Conservation (phyloP, 768 basidiomycete species). For the Omphalotus guepiniiformis region DNA sequence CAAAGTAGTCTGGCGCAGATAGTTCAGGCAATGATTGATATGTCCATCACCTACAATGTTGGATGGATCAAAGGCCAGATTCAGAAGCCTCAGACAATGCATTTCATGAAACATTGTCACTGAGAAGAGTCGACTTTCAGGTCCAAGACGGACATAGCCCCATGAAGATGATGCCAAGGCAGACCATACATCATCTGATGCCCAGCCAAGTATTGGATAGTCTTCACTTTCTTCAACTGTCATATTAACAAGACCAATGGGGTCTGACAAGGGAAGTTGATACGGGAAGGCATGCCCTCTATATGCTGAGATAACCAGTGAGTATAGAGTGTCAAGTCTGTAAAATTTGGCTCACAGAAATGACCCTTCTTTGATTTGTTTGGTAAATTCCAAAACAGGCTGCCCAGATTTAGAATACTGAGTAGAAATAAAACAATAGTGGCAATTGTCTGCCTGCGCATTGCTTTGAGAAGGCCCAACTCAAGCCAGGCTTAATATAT, state of each 20-base stretch:
- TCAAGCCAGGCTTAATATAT: too few relatives aligned
- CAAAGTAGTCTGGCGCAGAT: constrained; percentile 40
- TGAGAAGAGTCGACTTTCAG: constrained; percentile 1
- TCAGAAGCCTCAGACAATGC: constrained; percentile 37
- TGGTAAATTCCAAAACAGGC: too few relatives aligned
- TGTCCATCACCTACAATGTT: constrained; percentile 19
- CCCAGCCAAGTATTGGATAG: not conserved
- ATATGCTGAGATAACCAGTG: too few relatives aligned
- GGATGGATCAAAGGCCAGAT: constrained; percentile 19
- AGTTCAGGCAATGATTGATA: constrained; percentile 43
- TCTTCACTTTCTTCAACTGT: constrained; percentile 1
- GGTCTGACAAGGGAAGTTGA: not conserved
- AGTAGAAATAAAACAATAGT: too few relatives aligned
- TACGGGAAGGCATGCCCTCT: not conserved
- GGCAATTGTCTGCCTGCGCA: too few relatives aligned
- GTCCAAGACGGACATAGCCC: constrained; percentile 6
- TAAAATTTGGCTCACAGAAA: too few relatives aligned
- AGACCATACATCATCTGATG: constrained; percentile 2
- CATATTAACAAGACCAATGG: not conserved
- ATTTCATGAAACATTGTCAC: constrained; percentile 10
- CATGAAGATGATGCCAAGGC: not conserved
- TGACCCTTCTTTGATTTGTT: too few relatives aligned
- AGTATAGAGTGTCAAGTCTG: too few relatives aligned
- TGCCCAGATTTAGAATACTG: too few relatives aligned
- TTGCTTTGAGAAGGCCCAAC: too few relatives aligned